Percentiles rank a stretch among this genome's conserved stretches.
Conservation (phyloP, 2,329 filamentous ascomycete species). For the Pseudocercospora cruenta region DNA sequence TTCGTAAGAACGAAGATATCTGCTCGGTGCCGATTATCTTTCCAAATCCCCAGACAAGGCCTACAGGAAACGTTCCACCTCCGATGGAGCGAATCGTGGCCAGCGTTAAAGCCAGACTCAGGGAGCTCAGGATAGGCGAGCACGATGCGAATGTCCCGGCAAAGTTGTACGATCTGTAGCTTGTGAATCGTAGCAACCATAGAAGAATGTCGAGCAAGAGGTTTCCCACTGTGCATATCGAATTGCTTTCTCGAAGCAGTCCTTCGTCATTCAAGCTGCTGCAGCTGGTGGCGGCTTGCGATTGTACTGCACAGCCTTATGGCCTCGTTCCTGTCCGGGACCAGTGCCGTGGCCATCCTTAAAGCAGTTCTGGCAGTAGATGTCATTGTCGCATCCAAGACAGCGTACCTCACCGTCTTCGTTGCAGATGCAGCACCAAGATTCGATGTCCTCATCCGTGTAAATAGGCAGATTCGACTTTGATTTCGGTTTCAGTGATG, state of each 20-base stretch:
- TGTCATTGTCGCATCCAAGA: conserved; percentile 68
- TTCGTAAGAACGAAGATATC: conserved; percentile 16
- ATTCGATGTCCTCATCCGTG: conserved; percentile 72
- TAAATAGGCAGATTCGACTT: conserved; percentile 44
- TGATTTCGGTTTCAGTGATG: conserved; percentile 31
- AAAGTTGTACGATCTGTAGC: neutral
- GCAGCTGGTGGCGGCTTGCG: conserved; percentile 18
- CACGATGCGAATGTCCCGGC: neutral
- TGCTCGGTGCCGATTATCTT: neutral
- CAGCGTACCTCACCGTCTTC: conserved; percentile 76
- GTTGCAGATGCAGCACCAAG: conserved; percentile 82
- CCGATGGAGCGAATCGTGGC: neutral
- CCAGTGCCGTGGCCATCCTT: conserved; percentile 75
- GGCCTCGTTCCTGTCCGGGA: conserved; percentile 70
- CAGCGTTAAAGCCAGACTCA: neutral
- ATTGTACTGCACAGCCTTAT: conserved; percentile 60
- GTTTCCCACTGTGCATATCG: no score
- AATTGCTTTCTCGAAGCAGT: no score
- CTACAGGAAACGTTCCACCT: neutral
- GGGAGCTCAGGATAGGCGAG: neutral
- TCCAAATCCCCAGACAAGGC: neutral
- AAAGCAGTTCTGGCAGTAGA: conserved; percentile 82
- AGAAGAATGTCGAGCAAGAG: no score
- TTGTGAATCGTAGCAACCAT: neutral
- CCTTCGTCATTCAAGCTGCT: neutral